These are phyloP conservation scores for Phaeosphaeriaceae sp. DNA, from an alignment of 2,329 filamentous ascomycete genomes.

Conservation along the genomic window DNA sequence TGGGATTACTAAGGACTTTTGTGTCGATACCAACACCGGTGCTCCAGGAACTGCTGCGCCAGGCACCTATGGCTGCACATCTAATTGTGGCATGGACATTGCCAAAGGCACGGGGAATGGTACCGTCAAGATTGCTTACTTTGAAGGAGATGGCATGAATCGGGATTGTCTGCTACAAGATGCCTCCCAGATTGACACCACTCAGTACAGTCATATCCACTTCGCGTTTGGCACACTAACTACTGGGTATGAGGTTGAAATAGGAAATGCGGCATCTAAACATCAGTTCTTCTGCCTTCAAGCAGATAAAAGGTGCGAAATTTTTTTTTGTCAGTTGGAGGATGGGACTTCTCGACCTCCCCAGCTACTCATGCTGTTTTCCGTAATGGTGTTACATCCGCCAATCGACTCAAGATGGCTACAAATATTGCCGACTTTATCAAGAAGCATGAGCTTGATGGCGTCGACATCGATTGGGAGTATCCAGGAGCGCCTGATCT, in stretches of 20 bases:
- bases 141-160: constrained; percentile 12
- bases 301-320: constrained; percentile 33
- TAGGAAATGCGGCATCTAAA: background rate
- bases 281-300: constrained; percentile 13
- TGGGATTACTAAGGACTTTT: constrained; percentile 20
- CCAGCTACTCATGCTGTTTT: constrained; percentile 49
- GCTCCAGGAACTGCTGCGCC: constrained; percentile 13
- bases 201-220: constrained; percentile 19
- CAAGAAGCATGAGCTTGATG: constrained; percentile 32
- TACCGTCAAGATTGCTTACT: constrained; percentile 18
- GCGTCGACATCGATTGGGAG: constrained; percentile 57
- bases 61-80: constrained; percentile 16
- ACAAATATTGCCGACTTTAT: constrained; percentile 33
- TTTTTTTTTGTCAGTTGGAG: constrained; percentile 55
- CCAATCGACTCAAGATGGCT: constrained; percentile 46
- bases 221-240: constrained; percentile 17
- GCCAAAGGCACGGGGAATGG: constrained; percentile 9
- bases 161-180: constrained; percentile 17
- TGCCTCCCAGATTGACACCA: constrained; percentile 2
- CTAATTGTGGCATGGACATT: constrained; percentile 24
- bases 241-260: constrained; percentile 2
- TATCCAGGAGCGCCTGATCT: constrained; percentile 48
- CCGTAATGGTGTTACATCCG: constrained; percentile 42
- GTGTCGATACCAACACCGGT: constrained; percentile 12
- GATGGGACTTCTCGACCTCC: constrained; percentile 53